Base-by-base conservation (phyloP, 129 eudicot species). In the Logfia minima region DNA sequence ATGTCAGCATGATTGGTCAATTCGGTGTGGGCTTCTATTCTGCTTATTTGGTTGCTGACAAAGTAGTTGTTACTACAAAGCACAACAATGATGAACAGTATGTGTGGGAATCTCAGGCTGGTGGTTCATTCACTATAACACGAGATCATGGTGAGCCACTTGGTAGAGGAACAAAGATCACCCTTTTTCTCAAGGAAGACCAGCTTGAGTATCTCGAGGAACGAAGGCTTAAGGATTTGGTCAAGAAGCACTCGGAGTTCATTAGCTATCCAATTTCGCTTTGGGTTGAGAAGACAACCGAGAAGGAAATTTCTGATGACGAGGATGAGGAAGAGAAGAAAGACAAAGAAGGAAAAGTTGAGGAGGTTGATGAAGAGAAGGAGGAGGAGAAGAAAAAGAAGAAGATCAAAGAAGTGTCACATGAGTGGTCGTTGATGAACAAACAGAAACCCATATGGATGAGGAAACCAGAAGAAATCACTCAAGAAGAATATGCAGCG, bases 141-240 rank as follows among this genome's bases (percentile, higher is more conserved):
- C 79, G 96, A 60, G 96, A 90, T 58, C 83, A 86, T 43, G 91
- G 93, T 53, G 96, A 90, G 75, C 31, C 4, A 0, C 89, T 90
- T 39, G 93, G 96, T 23, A 88, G 96, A 79, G 96, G 96, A 7
- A 88, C 93, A 2, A 90, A 90, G 45, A 90, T 90, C 18, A 75
- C 81, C 4, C 96, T 90, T 21, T 39, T 75, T 69, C 84, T 90
- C 0, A 90, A 90, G 22, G 96, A 90, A 72, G 96, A 90, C 63
- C 93, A 90, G 81, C 89, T 88, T 7, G 93, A 90, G 31, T 90
- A 90, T 62, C 91, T 90, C 17, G 93, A 90, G 73, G 96, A 90
- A 72, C 88, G 93, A 58, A 74, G 89, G 69, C 86, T 90, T 53
- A 88, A 90, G 73, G 93, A 90, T 68, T 48, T 90, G 55, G 35